Evolutionary conservation across 2,329 filamentous ascomycete species (phyloP), one percentile per base, ranked within the genome.

Genomic region (Bipolaris bicolor): DNA sequence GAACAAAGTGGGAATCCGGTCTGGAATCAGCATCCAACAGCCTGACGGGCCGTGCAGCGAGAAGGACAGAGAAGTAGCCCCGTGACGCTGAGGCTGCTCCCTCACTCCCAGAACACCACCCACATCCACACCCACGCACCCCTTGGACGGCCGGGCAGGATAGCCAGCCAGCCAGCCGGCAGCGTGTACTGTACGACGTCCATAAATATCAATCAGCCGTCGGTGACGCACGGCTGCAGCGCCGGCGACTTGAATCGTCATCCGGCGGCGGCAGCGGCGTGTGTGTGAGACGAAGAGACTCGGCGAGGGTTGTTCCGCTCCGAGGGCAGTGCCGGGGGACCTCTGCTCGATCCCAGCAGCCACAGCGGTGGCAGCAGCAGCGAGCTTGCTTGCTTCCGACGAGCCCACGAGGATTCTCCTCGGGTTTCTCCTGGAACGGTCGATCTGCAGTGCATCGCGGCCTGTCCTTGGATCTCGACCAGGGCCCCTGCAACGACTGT

Each of bases 371-470:
- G 13, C 34, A 36, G 34, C 34, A 36, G 13, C 34, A 36, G 34
- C 34, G n/a, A 16, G 13, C 57, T 58, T 72, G 61, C 65, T 65
- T 64, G 65, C 67, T 68, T 64, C 70, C 69, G 69, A 49, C 18
- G 51, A 26, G 55, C 36, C 63, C 62, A 61, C 49, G 56, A 52
- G 60, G 60, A 62, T 55, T 60, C 57, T 57, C 64, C 53, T 63
- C 58, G 62, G 59, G 60, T 52, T 52, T 66, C 64, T 68, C 64
- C 65, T 68, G 68, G 63, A 66, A 67, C 62, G 66, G 63, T 62
- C 63, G 76, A 78, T 78, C 76, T 78, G 74, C 76, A 58, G 72
- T 73, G 75, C 75, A 76, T 70, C 65, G 65, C 64, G 63, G 69
- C 74, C 74, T 75, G 74, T 76, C 75, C 74, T 75, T 60, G 75